These are phyloP conservation scores for Geotrichum fermentans DNA, from an alignment of 1,139 yeast genomes.

Conservation along the genomic window DNA sequence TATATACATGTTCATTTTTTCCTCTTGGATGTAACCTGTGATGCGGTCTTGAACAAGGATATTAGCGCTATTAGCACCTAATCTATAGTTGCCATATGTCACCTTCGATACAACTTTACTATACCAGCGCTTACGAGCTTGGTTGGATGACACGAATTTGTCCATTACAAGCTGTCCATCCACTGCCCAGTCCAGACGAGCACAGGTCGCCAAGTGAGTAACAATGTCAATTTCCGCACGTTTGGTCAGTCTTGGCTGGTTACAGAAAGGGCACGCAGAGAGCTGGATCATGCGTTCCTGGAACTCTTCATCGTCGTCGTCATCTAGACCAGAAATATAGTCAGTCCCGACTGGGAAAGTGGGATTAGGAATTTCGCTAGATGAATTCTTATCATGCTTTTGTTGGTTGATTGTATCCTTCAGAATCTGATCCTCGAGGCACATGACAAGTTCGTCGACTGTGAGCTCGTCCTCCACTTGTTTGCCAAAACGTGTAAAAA, in stretches of 20 bases:
- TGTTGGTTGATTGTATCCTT: conserved; percentile 29
- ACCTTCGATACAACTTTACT: conserved; percentile 74
- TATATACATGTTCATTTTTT: conserved; percentile 85
- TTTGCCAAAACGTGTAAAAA: conserved; percentile 45
- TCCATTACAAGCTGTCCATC: conserved; percentile 62
- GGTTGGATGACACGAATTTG: conserved; percentile 70
- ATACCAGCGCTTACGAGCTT: conserved; percentile 88
- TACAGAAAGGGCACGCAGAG: conserved; percentile 74
- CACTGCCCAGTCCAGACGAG: conserved; percentile 65
- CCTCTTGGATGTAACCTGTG: conserved; percentile 84
- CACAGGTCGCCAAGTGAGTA: conserved; percentile 84
- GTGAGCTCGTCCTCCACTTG: conserved; percentile 50
- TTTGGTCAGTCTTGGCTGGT: conserved; percentile 53
- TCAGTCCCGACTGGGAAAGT: conserved; percentile 1
- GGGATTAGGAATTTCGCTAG: background rate
- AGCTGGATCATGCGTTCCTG: conserved; percentile 50
- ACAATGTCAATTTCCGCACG: conserved; percentile 63
- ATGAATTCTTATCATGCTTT: background rate
- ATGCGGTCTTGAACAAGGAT: conserved; percentile 87
- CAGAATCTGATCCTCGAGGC: conserved; percentile 43
- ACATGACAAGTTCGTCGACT: conserved; percentile 54
- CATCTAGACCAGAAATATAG: conserved; percentile 15
- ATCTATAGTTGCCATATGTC: conserved; percentile 79
- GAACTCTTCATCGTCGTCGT: conserved; percentile 7
- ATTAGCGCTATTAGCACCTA: conserved; percentile 91